Base-by-base conservation (phyloP, 768 basidiomycete genomes). In the Hypholoma fasciculare region DNA sequence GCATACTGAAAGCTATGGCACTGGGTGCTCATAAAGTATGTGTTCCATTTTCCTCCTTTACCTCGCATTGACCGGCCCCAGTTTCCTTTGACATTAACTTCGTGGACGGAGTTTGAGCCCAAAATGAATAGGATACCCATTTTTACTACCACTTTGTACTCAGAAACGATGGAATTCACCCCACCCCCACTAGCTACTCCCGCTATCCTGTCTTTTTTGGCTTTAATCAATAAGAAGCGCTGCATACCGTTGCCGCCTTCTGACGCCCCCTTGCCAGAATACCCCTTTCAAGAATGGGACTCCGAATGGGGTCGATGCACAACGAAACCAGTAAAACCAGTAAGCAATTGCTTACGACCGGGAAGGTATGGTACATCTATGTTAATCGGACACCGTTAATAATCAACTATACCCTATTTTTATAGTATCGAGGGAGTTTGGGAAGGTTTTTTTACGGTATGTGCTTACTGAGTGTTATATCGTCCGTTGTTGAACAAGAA, bases 391-490 rank as follows among this genome's bases (percentile, higher is more conserved):
- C 55, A 49, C 47, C 19, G 20, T 54, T 37, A 26, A 36, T 23
- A 23, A 23, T 23, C 40, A 62, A 48, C 61, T n/a, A 52, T 19
- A 56, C 1, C 26, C 54, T 14, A 13, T 56, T 23, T 54, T 36
- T 48, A 48, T 49, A 89, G 87, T 57, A 71, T 90, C 37, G 87
- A 91, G 59, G 91, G 90, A 6, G 73, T 86, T 13, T 93, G 90
- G 90, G 91, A 93, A 69, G 90, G 90, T 2, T 69, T 84, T 37
- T 92, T 93, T 65, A 87, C 84, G 16, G 90, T 90, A 64, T 60
- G 85, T 74, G 26, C 30, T 36, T 30, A 30, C 51, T 37, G 4
- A 19, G 16, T 17, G 8, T 42, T 8, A 23, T 26, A 23, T 36
- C 20, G 4, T 14, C 14, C 17, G 27, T 27, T 12, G 2, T 52